Conservation (phyloP, 768 basidiomycete genomes). For the Pseudohyphozyma bogoriensis region DNA sequence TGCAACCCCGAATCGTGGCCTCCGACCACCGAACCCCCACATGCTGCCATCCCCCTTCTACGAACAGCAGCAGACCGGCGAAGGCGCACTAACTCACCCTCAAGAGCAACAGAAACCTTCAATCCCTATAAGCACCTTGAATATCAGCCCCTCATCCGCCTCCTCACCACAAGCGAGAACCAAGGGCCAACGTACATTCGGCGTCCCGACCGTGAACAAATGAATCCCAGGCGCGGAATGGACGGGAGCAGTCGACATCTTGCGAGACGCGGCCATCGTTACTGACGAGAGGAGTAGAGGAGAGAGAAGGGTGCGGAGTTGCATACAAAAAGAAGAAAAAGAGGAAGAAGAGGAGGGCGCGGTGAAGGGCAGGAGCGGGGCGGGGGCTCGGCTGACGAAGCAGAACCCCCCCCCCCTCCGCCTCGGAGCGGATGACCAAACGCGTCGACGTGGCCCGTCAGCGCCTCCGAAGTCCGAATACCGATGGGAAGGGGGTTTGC, state of each 20-base stretch:
- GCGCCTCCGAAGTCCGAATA: too few relatives aligned
- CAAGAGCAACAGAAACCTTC: conserved; percentile 22
- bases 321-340: background rate
- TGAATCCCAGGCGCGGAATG: background rate
- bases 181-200: background rate
- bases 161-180: conserved; percentile 15
- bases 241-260: background rate
- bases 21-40: too few relatives aligned
- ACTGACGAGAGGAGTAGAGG: background rate
- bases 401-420: too few relatives aligned
- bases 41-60: too few relatives aligned
- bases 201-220: background rate
- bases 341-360: background rate
- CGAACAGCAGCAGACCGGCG: background rate
- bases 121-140: conserved; percentile 18
- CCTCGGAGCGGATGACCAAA: too few relatives aligned
- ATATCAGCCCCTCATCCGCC: conserved; percentile 13
- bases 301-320: background rate
- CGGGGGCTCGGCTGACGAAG: too few relatives aligned
- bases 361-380: too few relatives aligned
- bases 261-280: background rate
- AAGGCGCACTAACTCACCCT: background rate
- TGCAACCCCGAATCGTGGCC: too few relatives aligned
- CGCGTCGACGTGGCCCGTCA: too few relatives aligned
- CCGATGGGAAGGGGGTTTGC: too few relatives aligned